Percentiles rank a stretch among this genome's conserved stretches.
Evolutionary conservation across 2,329 filamentous ascomycete genomes (phyloP).

Genomic region (Aspergillus carbonarius): DNA sequence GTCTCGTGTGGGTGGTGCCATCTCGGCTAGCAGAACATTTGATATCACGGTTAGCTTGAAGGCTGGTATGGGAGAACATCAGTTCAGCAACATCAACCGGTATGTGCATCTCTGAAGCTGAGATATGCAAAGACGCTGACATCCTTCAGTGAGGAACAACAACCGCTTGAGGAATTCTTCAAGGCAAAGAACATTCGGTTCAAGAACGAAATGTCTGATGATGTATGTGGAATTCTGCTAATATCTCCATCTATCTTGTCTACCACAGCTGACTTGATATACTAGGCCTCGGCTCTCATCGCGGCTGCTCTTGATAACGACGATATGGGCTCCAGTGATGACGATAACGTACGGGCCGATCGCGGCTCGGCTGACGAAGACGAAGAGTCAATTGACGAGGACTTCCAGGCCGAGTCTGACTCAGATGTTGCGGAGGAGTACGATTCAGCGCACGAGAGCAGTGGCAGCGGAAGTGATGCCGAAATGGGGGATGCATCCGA

Average conservation of each 20-base stretch:
- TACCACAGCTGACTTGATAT: conserved; percentile 24
- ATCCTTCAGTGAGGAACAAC: conserved; percentile 72
- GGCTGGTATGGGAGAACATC: conserved; percentile 78
- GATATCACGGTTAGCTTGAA: conserved; percentile 95
- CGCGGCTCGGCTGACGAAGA: conserved; percentile 94
- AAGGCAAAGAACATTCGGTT: conserved; percentile 91
- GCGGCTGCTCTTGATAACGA: conserved; percentile 81
- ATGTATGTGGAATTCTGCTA: conserved; percentile 58
- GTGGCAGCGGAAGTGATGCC: conserved; percentile 65
- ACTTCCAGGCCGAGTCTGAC: conserved; percentile 89
- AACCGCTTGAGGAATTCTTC: conserved; percentile 96
- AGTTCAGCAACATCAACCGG: conserved; percentile 99
- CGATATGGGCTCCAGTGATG: conserved; percentile 79
- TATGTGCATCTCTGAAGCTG: conserved; percentile 26
- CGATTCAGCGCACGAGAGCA: conserved; percentile 87
- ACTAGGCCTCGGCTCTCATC: conserved; percentile 59
- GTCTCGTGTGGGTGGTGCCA: conserved; percentile 89
- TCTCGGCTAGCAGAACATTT: conserved; percentile 92
- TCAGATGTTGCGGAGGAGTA: conserved; percentile 96
- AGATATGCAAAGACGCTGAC: conserved; percentile 20
- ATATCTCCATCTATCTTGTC: background rate
- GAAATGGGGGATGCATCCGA: conserved; percentile 54
- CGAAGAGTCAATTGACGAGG: conserved; percentile 90
- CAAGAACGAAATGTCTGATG: conserved; percentile 98
- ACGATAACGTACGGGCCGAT: conserved; percentile 70